These are phyloP conservation scores for Coelastrella sp. DNA, from an alignment of 139 green algal genomes.

Conservation along the genomic window DNA sequence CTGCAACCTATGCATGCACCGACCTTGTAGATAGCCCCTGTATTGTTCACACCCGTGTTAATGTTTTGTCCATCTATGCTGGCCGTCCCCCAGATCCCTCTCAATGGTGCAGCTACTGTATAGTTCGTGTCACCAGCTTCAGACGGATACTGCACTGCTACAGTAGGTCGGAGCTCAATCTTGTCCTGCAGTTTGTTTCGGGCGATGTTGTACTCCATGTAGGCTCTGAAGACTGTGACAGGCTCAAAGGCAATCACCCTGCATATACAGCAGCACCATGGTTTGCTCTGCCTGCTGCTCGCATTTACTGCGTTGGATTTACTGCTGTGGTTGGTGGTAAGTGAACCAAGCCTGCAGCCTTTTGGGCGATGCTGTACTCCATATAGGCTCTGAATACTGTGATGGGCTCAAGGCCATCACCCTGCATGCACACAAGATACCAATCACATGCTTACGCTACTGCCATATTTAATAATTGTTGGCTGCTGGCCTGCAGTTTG, in stretches of 20 bases:
- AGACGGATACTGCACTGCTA: constrained; percentile 10
- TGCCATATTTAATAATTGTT: no score
- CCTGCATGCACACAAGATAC: constrained; percentile 42
- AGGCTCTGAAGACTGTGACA: constrained; percentile 80
- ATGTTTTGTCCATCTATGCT: constrained; percentile 80
- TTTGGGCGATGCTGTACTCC: constrained; percentile 37
- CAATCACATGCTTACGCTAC: no score
- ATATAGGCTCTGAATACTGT: constrained; percentile 56
- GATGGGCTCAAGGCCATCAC: constrained; percentile 86
- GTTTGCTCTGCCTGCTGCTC: not conserved
- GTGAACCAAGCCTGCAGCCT: constrained; percentile 22
- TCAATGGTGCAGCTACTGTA: constrained; percentile 49
- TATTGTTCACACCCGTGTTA: constrained; percentile 61
- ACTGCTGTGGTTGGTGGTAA: no score
- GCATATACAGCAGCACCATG: constrained; percentile 14
- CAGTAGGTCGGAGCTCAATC: constrained; percentile 47
- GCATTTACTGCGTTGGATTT: no score
- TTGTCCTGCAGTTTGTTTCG: constrained; percentile 56
- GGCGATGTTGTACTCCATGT: constrained; percentile 72
- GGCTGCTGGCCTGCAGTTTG: no score
- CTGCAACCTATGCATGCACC: not conserved
- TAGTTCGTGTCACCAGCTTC: not conserved
- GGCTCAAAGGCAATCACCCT: constrained; percentile 87
- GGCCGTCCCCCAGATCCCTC: constrained; percentile 81
- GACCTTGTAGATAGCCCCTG: constrained; percentile 56